phyloP scores from a whole-genome alignment of 1,284 basidiomycete genomes.

The Apiotrichum domesticum region DNA sequence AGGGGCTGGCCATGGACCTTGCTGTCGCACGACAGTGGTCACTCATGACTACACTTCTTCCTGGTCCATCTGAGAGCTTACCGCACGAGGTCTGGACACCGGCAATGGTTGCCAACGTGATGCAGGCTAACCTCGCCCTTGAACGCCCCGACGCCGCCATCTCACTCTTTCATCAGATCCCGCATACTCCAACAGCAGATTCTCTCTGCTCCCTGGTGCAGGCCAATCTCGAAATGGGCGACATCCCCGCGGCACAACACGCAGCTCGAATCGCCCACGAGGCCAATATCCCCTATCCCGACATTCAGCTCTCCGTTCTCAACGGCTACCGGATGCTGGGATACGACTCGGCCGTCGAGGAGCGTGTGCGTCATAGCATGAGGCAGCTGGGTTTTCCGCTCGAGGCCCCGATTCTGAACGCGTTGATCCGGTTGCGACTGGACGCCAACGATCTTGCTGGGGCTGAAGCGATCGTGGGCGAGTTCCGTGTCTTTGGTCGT shows the following conservation, averaged over 20 bases:
- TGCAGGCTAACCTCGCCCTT: constrained; percentile 27
- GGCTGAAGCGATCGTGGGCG: constrained; percentile 20
- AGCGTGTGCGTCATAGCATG: constrained; percentile 25
- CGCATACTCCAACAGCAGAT: not conserved
- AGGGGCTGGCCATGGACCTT: constrained; percentile 19
- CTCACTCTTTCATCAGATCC: constrained; percentile 17
- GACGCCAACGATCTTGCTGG: constrained; percentile 22
- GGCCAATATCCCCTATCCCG: not conserved
- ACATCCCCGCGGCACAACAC: constrained; percentile 10
- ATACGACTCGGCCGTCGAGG: constrained; percentile 24
- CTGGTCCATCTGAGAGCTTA: not conserved
- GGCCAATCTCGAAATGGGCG: constrained; percentile 27
- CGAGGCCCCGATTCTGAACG: constrained; percentile 25
- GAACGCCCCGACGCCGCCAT: constrained; percentile 22
- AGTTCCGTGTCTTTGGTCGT: constrained; percentile 15
- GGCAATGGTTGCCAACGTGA: constrained; percentile 15
- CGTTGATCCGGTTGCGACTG: constrained; percentile 27
- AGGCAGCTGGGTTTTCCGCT: constrained; percentile 16
- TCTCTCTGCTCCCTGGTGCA: constrained; percentile 19
- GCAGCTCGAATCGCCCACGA: not conserved
- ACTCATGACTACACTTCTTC: constrained; percentile 17
- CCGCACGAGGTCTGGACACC: constrained; percentile 19
- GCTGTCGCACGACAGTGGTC: constrained; percentile 16
- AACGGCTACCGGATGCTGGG: constrained; percentile 31
- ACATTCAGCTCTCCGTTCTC: constrained; percentile 31